Evolutionary conservation across 2,329 filamentous ascomycete genomes (phyloP), one percentile per base, ranked within the genome.

Genomic region (Calycina marina): DNA sequence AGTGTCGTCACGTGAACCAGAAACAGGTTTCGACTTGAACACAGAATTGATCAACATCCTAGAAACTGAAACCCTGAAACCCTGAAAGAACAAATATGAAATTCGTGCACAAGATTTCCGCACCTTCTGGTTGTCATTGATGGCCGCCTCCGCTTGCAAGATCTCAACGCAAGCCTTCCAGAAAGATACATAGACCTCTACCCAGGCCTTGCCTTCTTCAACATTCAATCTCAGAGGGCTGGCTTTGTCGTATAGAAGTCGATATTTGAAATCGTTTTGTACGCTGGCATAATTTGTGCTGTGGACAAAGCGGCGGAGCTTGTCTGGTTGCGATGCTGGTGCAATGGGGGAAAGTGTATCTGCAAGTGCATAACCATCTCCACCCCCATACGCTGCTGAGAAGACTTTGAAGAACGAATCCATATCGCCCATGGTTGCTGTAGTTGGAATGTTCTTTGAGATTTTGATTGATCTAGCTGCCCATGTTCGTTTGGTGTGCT

Each of bases 141-240:
- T 46, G 40, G 63, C 58, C 38, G 74, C 69, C 37, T 80, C 69
- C 8, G 71, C 69, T 10, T 68, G 68, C 32, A 90, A 57, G 16
- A 94, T 68, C 46, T 82, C 76, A 18, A 74, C 76, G 24, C 80
- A 59, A 14, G 82, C 81, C 47, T 79, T 84, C 84, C 86, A 94
- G 51, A 86, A 93, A 13, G 72, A 65, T 20, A 68, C 62, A 51
- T 86, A 93, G 17, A 96, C 74, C 24, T 93, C 86, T 0, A 77
- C 64, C 90, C 90, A 98, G n/a, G 76, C 77, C 36, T 67, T 69
- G 14, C 72, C 62, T 58, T 93, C 83, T 25, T 75, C 67, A 25
- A 26, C 15, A 5, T 44, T 27, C n/a, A 50, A 31, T 14, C 42
- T 48, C 31, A 48, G 38, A 5, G 41, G 32, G 8, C 34, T 33